Base-by-base conservation (phyloP, 202 grass and related monocot species). In the Carex arenaria region DNA sequence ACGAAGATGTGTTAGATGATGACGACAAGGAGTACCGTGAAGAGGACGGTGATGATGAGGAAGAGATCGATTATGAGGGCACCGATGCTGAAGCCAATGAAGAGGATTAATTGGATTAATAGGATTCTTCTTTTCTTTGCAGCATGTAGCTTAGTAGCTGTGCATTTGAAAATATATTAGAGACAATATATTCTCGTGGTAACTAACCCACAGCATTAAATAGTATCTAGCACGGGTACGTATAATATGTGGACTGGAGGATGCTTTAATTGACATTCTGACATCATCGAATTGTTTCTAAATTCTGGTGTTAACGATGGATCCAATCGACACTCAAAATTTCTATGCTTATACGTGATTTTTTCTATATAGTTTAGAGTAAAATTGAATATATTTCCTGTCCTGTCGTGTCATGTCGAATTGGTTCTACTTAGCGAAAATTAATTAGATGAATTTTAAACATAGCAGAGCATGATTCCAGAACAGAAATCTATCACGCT, bases 161-260 rank as follows among this genome's bases (percentile, higher is more conserved):
- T 18, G 51, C 52, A 77, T 57, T 56, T 77, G 72, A 77, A 77
- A 57, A 77, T 77, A 77, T 77, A 77, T 77, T 57, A 77, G 49
- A 72, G 19, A 75, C 0, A 54, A n/a, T n/a, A 26, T 26, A 10
- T 36, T 77, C 52, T 77, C 12, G 0, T 18, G 51, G 51, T 36
- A 56, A 52, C 72, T 77, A 76, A 75, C 72, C 72, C 56, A 76
- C 51, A 76, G 72, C 72, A 56, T 74, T 76, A 32, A 10, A 56
- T 76, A 76, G 23, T 56, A 32, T 76, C 23, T 76, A 32, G 72
- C 51, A 56, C 26, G 26, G 51, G 72, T 76, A n/a, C n/a, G n/a
- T n/a, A 56, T 76, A 75, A 55, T 31, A 75, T 76, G 72, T 55
- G 23, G 13, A 32, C 5, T 55, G 23, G 6, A 32, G 22, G 10